Evolutionary conservation across 352 stramenopile genomes (phyloP).

Genomic region (Peronospora belbahrii): DNA sequence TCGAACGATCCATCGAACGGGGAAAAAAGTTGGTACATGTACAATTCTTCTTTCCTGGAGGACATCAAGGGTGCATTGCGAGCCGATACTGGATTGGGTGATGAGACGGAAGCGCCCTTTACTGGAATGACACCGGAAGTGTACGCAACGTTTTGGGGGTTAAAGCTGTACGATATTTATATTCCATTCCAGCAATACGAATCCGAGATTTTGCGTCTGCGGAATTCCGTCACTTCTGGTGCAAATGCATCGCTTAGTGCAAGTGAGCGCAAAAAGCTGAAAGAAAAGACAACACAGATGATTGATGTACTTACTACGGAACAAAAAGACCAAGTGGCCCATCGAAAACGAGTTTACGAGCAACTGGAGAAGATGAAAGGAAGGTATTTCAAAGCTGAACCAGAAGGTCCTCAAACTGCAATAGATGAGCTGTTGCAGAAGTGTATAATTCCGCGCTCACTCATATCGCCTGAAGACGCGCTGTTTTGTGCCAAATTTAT

Average conservation of each 20-base stretch:
- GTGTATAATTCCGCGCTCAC: slow-evolving; percentile 66
- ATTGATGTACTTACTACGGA: slow-evolving; percentile 82
- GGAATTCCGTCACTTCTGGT: slow-evolving; percentile 44
- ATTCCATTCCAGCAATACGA: slow-evolving; percentile 83
- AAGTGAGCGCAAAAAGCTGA: slow-evolving; percentile 74
- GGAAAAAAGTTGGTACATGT: slow-evolving; percentile 57
- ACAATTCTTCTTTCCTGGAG: slow-evolving; percentile 44
- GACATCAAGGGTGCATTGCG: slow-evolving; percentile 46
- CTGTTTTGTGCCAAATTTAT: slow-evolving; percentile 84
- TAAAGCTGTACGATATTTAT: slow-evolving; percentile 85
- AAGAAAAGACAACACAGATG: slow-evolving; percentile 67
- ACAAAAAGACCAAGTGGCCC: slow-evolving; percentile 78
- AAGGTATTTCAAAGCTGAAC: slow-evolving; percentile 46
- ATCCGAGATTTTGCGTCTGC: slow-evolving; percentile 65
- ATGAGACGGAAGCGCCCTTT: slow-evolving; percentile 38
- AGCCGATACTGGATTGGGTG: slow-evolving; percentile 6
- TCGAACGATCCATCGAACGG: slow-evolving; percentile 5
- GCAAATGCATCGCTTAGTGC: slow-evolving; percentile 27
- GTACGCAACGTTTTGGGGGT: slow-evolving; percentile 80
- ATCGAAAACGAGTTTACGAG: slow-evolving; percentile 80
- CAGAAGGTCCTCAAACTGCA: slow-evolving; percentile 35
- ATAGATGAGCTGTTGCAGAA: slow-evolving; percentile 71
- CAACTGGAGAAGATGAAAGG: slow-evolving; percentile 66
- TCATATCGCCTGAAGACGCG: slow-evolving; percentile 79
- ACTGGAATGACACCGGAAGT: slow-evolving; percentile 65